Conservation (phyloP, 352 stramenopile genomes). For the Plasmopara halstedii region DNA sequence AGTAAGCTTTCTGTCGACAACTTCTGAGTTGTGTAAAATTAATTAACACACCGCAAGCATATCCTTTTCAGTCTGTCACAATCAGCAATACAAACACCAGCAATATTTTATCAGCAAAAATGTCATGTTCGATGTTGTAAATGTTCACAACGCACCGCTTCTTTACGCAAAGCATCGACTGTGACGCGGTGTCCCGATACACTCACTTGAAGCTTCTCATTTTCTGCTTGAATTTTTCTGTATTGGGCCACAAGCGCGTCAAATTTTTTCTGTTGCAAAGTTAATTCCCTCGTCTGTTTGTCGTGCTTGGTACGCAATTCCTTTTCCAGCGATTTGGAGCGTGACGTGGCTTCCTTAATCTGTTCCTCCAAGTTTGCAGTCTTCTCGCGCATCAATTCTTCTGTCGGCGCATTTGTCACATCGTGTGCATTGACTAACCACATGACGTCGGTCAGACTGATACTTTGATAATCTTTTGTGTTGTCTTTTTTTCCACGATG, state of each 20-base stretch:
- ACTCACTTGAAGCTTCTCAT: slow-evolving; percentile 65
- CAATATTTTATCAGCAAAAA: slow-evolving; percentile 3
- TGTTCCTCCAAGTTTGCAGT: slow-evolving; percentile 84
- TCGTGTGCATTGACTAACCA: slow-evolving; percentile 83
- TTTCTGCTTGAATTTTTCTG: slow-evolving; percentile 74
- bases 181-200: slow-evolving; percentile 50
- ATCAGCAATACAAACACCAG: slow-evolving; percentile 6
- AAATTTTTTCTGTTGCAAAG: slow-evolving; percentile 71
- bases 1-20: neutral
- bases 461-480: slow-evolving; percentile 86
- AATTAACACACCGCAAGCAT: slow-evolving; percentile 55
- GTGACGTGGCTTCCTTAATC: slow-evolving; percentile 75
- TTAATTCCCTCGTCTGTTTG: slow-evolving; percentile 65
- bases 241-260: slow-evolving; percentile 73
- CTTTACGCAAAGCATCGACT: slow-evolving; percentile 73
- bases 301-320: slow-evolving; percentile 66
- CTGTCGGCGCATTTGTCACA: slow-evolving; percentile 55
- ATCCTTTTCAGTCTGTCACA: slow-evolving; percentile 77
- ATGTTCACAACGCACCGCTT: slow-evolving; percentile 46
- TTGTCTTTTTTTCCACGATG: slow-evolving; percentile 79
- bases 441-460: slow-evolving; percentile 70
- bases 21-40: neutral
- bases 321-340: slow-evolving; percentile 62
- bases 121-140: neutral
- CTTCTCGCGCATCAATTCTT: slow-evolving; percentile 84